These are phyloP conservation scores for Spirogloea muscicola DNA, from an alignment of 139 green algal species.

Conservation along the genomic window DNA sequence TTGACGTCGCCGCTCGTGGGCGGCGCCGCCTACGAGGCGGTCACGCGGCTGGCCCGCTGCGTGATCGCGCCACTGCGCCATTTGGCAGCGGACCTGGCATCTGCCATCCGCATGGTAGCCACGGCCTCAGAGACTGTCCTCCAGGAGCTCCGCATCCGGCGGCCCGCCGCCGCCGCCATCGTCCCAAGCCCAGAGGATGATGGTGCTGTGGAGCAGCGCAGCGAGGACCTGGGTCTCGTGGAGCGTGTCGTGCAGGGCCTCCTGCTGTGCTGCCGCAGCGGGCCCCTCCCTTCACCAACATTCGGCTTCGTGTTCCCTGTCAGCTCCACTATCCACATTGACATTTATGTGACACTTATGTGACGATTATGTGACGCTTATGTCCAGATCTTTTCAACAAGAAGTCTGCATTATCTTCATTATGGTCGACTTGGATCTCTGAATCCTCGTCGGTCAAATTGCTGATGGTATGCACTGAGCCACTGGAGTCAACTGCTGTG, in stretches of 20 bases:
- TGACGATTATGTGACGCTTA: no score
- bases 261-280: constrained; percentile 17
- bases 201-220: background rate
- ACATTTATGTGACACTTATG: no score
- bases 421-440: no score
- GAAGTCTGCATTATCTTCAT: no score
- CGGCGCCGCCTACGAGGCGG: constrained; percentile 9
- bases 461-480: no score
- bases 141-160: background rate
- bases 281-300: constrained; percentile 27
- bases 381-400: no score
- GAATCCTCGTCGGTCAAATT: no score
- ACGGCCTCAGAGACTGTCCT: background rate
- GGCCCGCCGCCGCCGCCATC: no score
- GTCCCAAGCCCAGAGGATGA: background rate
- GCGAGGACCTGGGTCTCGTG: constrained; percentile 15
- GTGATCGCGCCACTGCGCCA: constrained; percentile 5
- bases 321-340: background rate
- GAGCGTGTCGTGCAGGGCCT: constrained; percentile 23
- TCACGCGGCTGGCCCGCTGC: constrained; percentile 19
- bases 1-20: constrained; percentile 23
- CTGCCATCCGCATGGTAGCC: constrained; percentile 37
- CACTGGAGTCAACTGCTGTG: no score
- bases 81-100: constrained; percentile 10
- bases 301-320: constrained; percentile 37